A percentile compares a stretch with the other conserved stretches of the same genome.
Evolutionary conservation across 75 land plant genomes (phyloP).

Genomic region (Sequoiadendron giganteum): DNA sequence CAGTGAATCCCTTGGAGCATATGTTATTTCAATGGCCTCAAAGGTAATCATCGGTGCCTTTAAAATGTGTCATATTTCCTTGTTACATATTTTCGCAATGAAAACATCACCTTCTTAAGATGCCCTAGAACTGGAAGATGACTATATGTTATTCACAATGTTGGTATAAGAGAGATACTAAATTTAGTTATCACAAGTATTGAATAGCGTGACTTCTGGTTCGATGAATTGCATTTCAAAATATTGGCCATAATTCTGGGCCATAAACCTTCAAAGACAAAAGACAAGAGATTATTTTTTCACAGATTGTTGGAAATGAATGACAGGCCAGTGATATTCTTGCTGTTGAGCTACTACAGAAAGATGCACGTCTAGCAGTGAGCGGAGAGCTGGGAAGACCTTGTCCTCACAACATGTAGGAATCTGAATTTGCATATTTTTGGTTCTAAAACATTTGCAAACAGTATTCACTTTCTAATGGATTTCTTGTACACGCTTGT

Average conservation of each 20-base stretch:
- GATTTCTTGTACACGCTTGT: neutral
- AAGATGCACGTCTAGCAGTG: conserved; percentile 86
- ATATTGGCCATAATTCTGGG: neutral
- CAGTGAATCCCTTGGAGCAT: conserved; percentile 87
- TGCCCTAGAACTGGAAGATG: neutral
- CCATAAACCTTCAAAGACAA: neutral
- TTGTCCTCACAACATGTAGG: conserved; percentile 85
- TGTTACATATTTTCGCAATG: neutral
- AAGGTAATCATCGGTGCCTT: conserved; percentile 36
- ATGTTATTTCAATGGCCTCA: conserved; percentile 97
- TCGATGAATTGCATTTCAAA: neutral
- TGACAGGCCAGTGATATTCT: conserved; percentile 93
- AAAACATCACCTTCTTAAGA: neutral
- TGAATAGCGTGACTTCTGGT: neutral
- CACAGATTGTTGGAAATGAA: neutral
- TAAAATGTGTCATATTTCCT: neutral
- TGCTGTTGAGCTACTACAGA: conserved; percentile 92
- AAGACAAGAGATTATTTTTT: neutral
- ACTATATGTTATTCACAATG: neutral
- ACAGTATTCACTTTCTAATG: neutral
- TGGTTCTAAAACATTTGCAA: neutral
- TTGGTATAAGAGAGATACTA: neutral
- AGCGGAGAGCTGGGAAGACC: conserved; percentile 85
- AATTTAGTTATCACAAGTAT: neutral
- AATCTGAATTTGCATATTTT: neutral